These are phyloP conservation scores for Penicillium dipodomyicola DNA, from an alignment of 495 filamentous ascomycete species.

Conservation along the genomic window DNA sequence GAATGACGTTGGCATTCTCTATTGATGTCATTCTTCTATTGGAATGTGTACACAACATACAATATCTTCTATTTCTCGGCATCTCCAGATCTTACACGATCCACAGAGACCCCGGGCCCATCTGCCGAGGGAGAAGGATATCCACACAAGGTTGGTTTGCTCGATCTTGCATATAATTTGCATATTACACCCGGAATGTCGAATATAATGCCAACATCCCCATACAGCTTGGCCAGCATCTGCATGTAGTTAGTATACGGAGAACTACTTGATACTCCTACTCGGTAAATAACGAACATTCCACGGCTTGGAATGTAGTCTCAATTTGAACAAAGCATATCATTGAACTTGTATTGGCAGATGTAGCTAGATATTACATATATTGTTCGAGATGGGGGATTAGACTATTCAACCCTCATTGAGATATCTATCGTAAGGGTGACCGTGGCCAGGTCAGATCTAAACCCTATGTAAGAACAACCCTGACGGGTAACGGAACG, in stretches of 20 bases:
- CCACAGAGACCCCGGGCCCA: not conserved
- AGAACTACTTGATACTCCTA: not conserved
- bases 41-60: slow-evolving; percentile 1
- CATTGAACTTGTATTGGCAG: not conserved
- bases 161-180: not conserved
- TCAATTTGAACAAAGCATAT: not conserved
- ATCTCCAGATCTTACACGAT: not conserved
- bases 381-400: not conserved
- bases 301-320: not conserved
- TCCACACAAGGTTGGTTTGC: not conserved
- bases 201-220: not conserved
- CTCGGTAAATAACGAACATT: slow-evolving; percentile 1
- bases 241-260: not conserved
- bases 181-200: not conserved
- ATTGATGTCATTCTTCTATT: slow-evolving; percentile 3
- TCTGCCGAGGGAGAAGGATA: not conserved
- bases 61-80: not conserved
- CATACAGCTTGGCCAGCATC: not conserved
- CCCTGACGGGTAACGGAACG: too few species aligned
- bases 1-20: slow-evolving; percentile 25
- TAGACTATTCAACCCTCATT: too few species aligned
- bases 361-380: not conserved
- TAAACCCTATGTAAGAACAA: too few species aligned
- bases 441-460: too few species aligned
- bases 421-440: too few species aligned